phyloP scores from a whole-genome alignment of 2,329 filamentous ascomycete species.

The Cryphonectria nitschkei region DNA sequence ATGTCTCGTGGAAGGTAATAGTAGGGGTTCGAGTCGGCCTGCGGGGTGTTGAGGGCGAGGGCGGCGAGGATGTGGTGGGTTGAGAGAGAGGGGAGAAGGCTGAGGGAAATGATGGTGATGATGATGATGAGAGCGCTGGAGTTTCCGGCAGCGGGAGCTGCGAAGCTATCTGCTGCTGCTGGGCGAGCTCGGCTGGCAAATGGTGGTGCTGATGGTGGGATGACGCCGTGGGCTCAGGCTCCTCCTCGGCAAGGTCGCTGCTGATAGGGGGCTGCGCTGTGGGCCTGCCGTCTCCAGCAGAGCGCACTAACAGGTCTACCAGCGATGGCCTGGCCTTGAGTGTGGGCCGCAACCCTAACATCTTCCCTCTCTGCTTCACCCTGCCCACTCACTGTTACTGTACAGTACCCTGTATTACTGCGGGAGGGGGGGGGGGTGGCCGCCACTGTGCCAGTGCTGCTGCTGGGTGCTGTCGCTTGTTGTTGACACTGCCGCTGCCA shows the following conservation, averaged over 20 bases:
- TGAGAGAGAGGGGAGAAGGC: conserved; percentile 36
- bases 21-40: conserved; percentile 36
- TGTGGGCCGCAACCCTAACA: conserved; percentile 54
- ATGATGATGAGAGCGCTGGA: conserved; percentile 36
- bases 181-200: conserved; percentile 29
- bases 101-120: conserved; percentile 36
- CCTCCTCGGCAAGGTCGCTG: conserved; percentile 18
- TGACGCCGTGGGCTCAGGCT: conserved; percentile 34
- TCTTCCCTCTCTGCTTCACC: conserved; percentile 40
- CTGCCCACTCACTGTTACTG: neutral
- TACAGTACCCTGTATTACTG: neutral
- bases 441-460: conserved; percentile 3
- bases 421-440: neutral
- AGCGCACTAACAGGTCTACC: conserved; percentile 53
- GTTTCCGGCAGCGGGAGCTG: conserved; percentile 47
- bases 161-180: conserved; percentile 40
- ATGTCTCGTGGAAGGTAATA: conserved; percentile 28
- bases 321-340: conserved; percentile 58
- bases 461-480: neutral
- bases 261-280: conserved; percentile 14
- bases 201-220: conserved; percentile 29
- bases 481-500: neutral
- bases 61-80: conserved; percentile 36
- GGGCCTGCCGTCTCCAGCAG: conserved; percentile 35
- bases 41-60: conserved; percentile 37